phyloP scores from a whole-genome alignment of 257 asterid species.

The Anisodus acutangulus region DNA sequence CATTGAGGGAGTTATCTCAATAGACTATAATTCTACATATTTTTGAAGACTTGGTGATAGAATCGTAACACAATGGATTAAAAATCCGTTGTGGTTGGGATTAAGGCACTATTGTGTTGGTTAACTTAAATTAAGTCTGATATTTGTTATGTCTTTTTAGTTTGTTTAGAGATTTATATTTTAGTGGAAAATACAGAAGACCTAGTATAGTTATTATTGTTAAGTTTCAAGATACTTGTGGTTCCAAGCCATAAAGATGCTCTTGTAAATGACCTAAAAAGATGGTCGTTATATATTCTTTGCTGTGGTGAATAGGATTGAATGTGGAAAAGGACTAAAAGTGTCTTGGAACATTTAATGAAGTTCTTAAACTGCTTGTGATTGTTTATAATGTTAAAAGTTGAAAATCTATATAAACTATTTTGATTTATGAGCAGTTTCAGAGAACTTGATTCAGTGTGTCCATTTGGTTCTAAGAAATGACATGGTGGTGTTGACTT shows the following conservation, averaged over 20 bases:
- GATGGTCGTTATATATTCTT: background rate
- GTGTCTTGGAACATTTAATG: background rate
- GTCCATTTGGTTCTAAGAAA: background rate
- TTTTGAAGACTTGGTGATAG: background rate
- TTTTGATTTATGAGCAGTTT: background rate
- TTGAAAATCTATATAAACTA: background rate
- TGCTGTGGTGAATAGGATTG: background rate
- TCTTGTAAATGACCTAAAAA: background rate
- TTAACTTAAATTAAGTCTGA: background rate
- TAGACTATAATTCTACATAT: background rate
- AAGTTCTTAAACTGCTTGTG: background rate
- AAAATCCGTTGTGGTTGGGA: background rate
- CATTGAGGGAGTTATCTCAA: background rate
- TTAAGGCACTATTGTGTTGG: background rate
- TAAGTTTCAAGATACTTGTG: background rate
- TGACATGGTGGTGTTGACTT: background rate
- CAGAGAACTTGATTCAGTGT: background rate
- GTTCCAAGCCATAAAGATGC: background rate
- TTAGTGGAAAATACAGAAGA: background rate
- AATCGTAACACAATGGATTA: background rate
- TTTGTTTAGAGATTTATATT: background rate
- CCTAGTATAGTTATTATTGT: background rate
- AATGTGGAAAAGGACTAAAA: background rate
- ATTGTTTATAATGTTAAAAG: background rate
- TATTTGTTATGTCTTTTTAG: background rate